phyloP scores from a whole-genome alignment of 208 protist species.

The Acanthamoeba sp. region DNA sequence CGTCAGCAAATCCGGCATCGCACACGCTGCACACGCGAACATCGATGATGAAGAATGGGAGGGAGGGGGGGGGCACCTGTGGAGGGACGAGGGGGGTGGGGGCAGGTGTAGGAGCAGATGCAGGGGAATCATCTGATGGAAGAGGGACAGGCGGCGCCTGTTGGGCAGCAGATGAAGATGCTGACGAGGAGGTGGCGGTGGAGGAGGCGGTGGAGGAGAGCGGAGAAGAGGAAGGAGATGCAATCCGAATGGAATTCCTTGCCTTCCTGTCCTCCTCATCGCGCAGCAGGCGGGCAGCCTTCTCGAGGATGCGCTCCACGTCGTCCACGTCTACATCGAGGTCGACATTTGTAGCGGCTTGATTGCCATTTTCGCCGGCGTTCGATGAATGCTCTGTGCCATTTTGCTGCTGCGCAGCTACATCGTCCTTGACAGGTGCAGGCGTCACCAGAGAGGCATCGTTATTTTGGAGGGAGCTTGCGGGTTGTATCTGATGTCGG shows the following conservation, averaged over 20 bases:
- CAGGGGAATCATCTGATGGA: not conserved
- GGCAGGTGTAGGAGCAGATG: not conserved
- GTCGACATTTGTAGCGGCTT: not conserved
- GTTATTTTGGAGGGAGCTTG: not conserved
- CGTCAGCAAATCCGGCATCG: too few species aligned
- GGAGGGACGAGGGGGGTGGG: not conserved
- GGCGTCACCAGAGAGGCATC: not conserved
- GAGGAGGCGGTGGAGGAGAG: not conserved
- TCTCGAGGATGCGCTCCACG: slow-evolving; percentile 37
- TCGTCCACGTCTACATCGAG: slow-evolving; percentile 9
- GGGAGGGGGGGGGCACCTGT: not conserved
- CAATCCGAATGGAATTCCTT: not conserved
- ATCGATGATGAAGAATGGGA: not conserved
- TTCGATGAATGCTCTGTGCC: not conserved
- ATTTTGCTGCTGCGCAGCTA: too few species aligned
- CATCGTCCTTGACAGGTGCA: not conserved
- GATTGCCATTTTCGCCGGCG: not conserved
- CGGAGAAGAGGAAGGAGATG: not conserved
- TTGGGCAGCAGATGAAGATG: too few species aligned
- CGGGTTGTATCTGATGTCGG: not conserved
- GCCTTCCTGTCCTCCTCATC: not conserved
- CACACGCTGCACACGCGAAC: too few species aligned
- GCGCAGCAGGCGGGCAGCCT: slow-evolving; percentile 20
- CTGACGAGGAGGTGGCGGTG: too few species aligned
- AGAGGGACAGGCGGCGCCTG: not conserved